phyloP scores from a whole-genome alignment of 2,329 filamentous ascomycete genomes.

The Chalara sp. region DNA sequence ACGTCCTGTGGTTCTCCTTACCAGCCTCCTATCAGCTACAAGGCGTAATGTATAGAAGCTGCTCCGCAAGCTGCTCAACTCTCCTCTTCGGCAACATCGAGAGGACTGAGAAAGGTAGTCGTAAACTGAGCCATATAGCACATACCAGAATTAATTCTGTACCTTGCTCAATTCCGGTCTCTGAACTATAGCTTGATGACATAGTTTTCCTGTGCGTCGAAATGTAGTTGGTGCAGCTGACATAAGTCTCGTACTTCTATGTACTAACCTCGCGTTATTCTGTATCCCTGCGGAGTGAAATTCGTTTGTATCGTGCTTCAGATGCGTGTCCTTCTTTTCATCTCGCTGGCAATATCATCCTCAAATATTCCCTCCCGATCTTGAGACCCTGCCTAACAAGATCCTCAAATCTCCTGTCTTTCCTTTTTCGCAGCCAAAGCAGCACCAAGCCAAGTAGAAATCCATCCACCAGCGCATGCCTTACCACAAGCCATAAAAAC shows the following conservation, averaged over 20 bases:
- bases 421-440: conserved; percentile 65
- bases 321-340: conserved; percentile 11
- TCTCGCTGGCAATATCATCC: conserved; percentile 48
- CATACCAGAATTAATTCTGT: too few species aligned
- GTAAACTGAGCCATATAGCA: too few species aligned
- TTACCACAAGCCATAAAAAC: conserved; percentile 60
- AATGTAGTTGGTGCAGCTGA: background rate
- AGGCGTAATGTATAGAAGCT: too few species aligned
- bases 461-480: conserved; percentile 69
- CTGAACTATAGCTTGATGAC: conserved; percentile 27
- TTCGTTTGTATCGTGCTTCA: background rate
- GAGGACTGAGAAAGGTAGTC: too few species aligned
- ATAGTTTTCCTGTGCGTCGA: background rate
- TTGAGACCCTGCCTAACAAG: conserved; percentile 59
- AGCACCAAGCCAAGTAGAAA: conserved; percentile 59
- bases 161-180: too few species aligned
- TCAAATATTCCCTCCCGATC: conserved; percentile 50
- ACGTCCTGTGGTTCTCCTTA: too few species aligned
- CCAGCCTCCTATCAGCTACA: too few species aligned
- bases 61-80: too few species aligned
- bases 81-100: too few species aligned
- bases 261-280: background rate
- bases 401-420: conserved; percentile 66
- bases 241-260: background rate
- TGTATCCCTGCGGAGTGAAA: background rate